Percentiles rank a stretch among this genome's conserved stretches.
phyloP scores from a whole-genome alignment of 2,329 filamentous ascomycete genomes.

The Nigrograna mackinnonii region DNA sequence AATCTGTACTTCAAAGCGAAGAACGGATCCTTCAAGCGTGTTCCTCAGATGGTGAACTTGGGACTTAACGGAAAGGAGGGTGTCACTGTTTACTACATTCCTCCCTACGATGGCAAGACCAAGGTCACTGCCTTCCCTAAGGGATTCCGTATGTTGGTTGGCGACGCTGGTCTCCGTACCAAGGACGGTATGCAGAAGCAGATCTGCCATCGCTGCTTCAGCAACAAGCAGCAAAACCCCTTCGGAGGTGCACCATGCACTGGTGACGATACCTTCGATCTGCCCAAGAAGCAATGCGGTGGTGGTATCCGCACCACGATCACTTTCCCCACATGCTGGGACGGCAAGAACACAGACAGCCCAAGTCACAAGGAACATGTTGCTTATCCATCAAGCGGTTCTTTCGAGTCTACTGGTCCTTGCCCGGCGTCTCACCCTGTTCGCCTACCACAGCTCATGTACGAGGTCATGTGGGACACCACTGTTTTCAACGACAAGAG shows the following conservation, averaged over 20 bases:
- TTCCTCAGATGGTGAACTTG: slow-evolving; percentile 31
- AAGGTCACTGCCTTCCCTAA: slow-evolving; percentile 36
- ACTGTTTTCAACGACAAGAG: slow-evolving; percentile 25
- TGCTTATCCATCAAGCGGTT: slow-evolving; percentile 21
- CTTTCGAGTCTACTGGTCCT: slow-evolving; percentile 23
- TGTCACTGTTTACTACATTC: slow-evolving; percentile 34
- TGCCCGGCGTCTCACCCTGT: slow-evolving; percentile 49
- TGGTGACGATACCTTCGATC: slow-evolving; percentile 24
- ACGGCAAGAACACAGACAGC: slow-evolving; percentile 54
- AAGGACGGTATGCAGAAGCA: slow-evolving; percentile 29
- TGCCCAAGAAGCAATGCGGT: slow-evolving; percentile 22
- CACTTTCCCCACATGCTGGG: slow-evolving; percentile 54
- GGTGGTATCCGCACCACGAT: slow-evolving; percentile 53
- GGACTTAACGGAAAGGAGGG: slow-evolving; percentile 25
- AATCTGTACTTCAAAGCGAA: slow-evolving; percentile 28
- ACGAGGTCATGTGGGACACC: slow-evolving; percentile 52
- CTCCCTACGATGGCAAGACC: slow-evolving; percentile 33
- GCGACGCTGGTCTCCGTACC: slow-evolving; percentile 20
- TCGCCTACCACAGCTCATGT: slow-evolving; percentile 50
- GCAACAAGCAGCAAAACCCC: slow-evolving; percentile 43
- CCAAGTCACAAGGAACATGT: slow-evolving; percentile 59
- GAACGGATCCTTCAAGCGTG: slow-evolving; percentile 32
- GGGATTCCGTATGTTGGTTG: slow-evolving; percentile 32
- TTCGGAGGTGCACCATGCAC: slow-evolving; percentile 44
- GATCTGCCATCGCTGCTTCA: slow-evolving; percentile 50